These are phyloP conservation scores for Fusarium proliferatum DNA, from an alignment of 2,329 filamentous ascomycete species.

Conservation along the genomic window DNA sequence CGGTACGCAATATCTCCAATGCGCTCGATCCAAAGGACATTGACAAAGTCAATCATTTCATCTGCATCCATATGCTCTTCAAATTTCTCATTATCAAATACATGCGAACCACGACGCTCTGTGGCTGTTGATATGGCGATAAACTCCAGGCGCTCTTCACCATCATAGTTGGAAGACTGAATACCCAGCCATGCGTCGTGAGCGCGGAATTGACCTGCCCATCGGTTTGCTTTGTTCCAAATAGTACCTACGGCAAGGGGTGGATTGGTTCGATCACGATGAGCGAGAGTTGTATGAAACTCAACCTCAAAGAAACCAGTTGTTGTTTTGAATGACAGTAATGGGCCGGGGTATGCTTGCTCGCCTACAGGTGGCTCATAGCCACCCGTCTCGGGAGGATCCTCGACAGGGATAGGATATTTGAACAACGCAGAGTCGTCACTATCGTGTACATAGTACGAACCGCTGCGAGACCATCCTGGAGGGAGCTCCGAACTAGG, in stretches of 20 bases:
- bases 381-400: constrained; percentile 45
- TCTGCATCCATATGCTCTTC: constrained; percentile 56
- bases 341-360: constrained; percentile 51
- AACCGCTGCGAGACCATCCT: constrained; percentile 54
- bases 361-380: constrained; percentile 48
- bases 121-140: constrained; percentile 55
- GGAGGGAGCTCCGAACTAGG: constrained; percentile 48
- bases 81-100: constrained; percentile 54
- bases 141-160: constrained; percentile 58
- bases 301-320: constrained; percentile 56
- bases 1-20: constrained; percentile 57
- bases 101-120: constrained; percentile 56
- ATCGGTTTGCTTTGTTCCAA: constrained; percentile 50
- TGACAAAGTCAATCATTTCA: constrained; percentile 58
- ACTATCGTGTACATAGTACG: constrained; percentile 54
- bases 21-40: constrained; percentile 60
- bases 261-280: constrained; percentile 52
- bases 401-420: constrained; percentile 56
- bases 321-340: constrained; percentile 55
- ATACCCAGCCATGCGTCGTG: constrained; percentile 59
- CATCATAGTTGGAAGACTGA: constrained; percentile 59
- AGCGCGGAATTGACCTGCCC: constrained; percentile 57
- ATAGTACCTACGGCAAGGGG: constrained; percentile 58
- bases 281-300: constrained; percentile 51
- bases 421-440: constrained; percentile 54